Evolutionary conservation across 2,329 filamentous ascomycete species (phyloP).

Genomic region (Xylaria digitata): DNA sequence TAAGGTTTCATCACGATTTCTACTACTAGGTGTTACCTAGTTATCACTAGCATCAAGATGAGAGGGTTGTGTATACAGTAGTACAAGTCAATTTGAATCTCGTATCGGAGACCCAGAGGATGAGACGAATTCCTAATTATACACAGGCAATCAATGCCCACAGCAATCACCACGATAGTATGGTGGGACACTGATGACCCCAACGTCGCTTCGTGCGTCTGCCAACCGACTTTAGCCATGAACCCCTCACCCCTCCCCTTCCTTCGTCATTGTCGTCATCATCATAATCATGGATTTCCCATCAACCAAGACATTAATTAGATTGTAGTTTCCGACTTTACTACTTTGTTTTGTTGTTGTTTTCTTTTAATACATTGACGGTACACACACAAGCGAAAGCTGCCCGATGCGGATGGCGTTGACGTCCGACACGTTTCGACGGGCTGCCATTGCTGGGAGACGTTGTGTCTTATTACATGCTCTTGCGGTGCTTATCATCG

Average conservation of each 20-base stretch:
- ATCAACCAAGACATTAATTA: slow-evolving; percentile 33
- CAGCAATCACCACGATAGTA: neutral
- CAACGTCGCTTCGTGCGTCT: slow-evolving; percentile 19
- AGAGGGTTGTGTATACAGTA: neutral
- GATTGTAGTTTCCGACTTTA: slow-evolving; percentile 34
- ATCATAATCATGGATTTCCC: slow-evolving; percentile 16
- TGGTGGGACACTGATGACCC: slow-evolving; percentile 10
- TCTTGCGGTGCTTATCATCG: slow-evolving; percentile 58
- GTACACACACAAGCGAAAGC: slow-evolving; percentile 36
- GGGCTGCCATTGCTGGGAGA: slow-evolving; percentile 7
- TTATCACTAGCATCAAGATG: neutral
- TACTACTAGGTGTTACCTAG: neutral
- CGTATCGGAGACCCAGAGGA: slow-evolving; percentile 9
- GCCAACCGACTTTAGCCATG: slow-evolving; percentile 23
- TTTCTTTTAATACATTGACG: slow-evolving; percentile 34
- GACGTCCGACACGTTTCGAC: slow-evolving; percentile 1
- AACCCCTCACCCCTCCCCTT: slow-evolving; percentile 3
- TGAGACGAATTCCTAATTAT: slow-evolving; percentile 28
- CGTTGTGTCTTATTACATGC: slow-evolving; percentile 32
- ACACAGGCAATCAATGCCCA: slow-evolving; percentile 30
- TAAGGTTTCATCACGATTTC: neutral
- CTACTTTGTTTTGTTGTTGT: slow-evolving; percentile 33
- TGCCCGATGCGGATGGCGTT: slow-evolving; percentile 26
- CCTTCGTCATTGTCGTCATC: slow-evolving; percentile 8
- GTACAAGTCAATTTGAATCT: slow-evolving; percentile 31